Evolutionary conservation across 768 basidiomycete genomes (phyloP).

Genomic region (Lactifluus rugatus): DNA sequence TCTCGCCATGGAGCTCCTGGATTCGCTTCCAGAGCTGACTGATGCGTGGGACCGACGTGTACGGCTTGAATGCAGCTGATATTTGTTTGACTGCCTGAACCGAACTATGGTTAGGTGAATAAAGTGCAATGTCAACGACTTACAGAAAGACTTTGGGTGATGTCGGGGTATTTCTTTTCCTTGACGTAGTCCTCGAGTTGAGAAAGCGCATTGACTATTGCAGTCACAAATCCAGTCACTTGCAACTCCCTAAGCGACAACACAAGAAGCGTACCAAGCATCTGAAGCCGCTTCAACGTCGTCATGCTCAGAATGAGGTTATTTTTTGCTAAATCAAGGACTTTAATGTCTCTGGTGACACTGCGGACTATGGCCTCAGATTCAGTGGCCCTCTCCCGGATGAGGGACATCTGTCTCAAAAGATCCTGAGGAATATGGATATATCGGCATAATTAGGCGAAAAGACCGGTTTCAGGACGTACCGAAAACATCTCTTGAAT

Average conservation of each 20-base stretch:
- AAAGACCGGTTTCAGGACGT: constrained; percentile 19
- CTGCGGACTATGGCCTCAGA: constrained; percentile 92
- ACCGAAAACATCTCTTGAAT: constrained; percentile 98
- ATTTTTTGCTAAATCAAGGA: constrained; percentile 86
- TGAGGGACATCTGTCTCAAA: constrained; percentile 89
- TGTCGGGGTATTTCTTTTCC: constrained; percentile 72
- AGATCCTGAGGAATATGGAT: constrained; percentile 52
- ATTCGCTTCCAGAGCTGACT: constrained; percentile 70
- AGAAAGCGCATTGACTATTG: constrained; percentile 66
- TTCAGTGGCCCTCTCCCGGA: constrained; percentile 93
- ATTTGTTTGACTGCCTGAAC: constrained; percentile 81
- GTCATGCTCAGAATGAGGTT: constrained; percentile 89
- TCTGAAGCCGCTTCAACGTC: constrained; percentile 79
- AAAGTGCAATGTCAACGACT: constrained; percentile 19
- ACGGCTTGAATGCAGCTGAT: constrained; percentile 68
- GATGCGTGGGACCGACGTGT: constrained; percentile 66
- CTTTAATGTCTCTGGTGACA: constrained; percentile 95
- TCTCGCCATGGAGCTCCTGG: constrained; percentile 70
- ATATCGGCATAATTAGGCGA: neutral
- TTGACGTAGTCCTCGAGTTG: constrained; percentile 73
- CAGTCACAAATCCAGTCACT: neutral
- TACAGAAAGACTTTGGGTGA: constrained; percentile 73
- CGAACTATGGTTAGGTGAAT: neutral
- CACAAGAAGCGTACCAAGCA: constrained; percentile 63
- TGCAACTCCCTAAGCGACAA: neutral